These are phyloP conservation scores for Suhomyces yuchorum DNA, from an alignment of 1,139 yeast genomes.

Conservation along the genomic window DNA sequence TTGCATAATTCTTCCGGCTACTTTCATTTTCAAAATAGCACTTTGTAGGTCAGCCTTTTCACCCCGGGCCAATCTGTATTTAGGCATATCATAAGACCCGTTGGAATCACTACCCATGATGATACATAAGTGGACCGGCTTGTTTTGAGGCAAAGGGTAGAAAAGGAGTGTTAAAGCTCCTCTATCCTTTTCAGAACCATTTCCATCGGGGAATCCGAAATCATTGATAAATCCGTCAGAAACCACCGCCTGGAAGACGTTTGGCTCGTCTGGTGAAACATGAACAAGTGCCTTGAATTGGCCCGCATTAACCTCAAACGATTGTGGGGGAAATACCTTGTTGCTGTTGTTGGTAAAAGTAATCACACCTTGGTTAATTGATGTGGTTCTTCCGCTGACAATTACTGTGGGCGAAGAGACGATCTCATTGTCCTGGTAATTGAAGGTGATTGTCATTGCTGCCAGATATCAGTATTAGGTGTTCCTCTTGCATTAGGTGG, in stretches of 20 bases:
- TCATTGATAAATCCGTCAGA: slow-evolving; percentile 27
- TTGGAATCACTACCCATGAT: slow-evolving; percentile 79
- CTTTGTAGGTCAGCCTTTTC: slow-evolving; percentile 73
- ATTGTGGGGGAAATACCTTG: slow-evolving; percentile 65
- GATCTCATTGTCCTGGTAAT: slow-evolving; percentile 38
- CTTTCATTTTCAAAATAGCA: slow-evolving; percentile 77
- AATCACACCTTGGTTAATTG: slow-evolving; percentile 28
- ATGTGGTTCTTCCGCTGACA: slow-evolving; percentile 34
- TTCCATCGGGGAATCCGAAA: slow-evolving; percentile 33
- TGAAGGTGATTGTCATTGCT: slow-evolving; percentile 22
- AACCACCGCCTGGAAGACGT: slow-evolving; percentile 40
- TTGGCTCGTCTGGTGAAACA: slow-evolving; percentile 61
- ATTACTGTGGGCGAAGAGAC: slow-evolving; percentile 47
- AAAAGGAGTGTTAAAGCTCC: slow-evolving; percentile 45
- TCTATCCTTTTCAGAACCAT: slow-evolving; percentile 28
- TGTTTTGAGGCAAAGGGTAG: slow-evolving; percentile 63
- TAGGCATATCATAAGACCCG: slow-evolving; percentile 72
- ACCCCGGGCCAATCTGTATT: slow-evolving; percentile 47
- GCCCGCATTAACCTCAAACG: slow-evolving; percentile 68
- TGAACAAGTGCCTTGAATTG: slow-evolving; percentile 77
- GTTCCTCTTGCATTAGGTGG: neutral
- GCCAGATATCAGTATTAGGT: neutral
- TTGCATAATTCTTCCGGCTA: slow-evolving; percentile 89
- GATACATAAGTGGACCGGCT: slow-evolving; percentile 80
- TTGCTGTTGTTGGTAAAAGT: slow-evolving; percentile 43